These are phyloP conservation scores for Komagataella populi DNA, from an alignment of 805 yeast genomes.

Conservation along the genomic window DNA sequence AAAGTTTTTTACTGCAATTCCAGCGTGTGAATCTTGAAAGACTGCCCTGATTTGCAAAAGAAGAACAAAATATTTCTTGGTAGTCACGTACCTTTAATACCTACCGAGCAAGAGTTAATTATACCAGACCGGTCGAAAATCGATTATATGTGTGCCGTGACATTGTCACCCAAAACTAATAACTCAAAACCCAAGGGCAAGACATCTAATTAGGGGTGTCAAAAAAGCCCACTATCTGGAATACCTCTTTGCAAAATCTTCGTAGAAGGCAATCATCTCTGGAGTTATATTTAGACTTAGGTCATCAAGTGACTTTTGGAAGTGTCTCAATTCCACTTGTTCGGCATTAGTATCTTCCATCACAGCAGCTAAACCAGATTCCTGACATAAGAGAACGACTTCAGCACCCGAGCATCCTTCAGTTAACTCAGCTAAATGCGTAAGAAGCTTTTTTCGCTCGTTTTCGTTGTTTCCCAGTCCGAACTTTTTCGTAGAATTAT, in stretches of 20 bases:
- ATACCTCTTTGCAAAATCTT: slow-evolving; percentile 30
- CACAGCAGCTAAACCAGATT: slow-evolving; percentile 90
- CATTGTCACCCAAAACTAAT: too few species aligned
- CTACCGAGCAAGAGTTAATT: too few species aligned
- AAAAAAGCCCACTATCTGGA: not conserved
- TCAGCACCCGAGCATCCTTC: slow-evolving; percentile 98
- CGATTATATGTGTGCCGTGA: too few species aligned
- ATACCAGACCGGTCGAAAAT: too few species aligned
- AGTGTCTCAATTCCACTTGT: slow-evolving; percentile 50
- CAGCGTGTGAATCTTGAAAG: too few species aligned
- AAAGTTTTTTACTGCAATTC: too few species aligned
- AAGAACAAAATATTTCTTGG: too few species aligned
- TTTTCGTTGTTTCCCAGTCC: slow-evolving; percentile 29
- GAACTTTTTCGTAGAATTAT: slow-evolving; percentile 59
- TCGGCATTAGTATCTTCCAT: slow-evolving; percentile 55
- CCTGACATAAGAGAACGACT: slow-evolving; percentile 82
- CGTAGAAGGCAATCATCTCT: slow-evolving; percentile 73
- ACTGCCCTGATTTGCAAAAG: too few species aligned
- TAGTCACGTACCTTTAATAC: too few species aligned
- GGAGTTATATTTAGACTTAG: slow-evolving; percentile 70
- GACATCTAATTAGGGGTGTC: too few species aligned
- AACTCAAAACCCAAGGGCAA: too few species aligned
- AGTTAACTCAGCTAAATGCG: slow-evolving; percentile 43
- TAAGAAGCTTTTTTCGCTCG: slow-evolving; percentile 26
- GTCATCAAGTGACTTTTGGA: slow-evolving; percentile 52